Evolutionary conservation across 179 eudicot genomes (phyloP).

Genomic region (Nepenthes alata): DNA sequence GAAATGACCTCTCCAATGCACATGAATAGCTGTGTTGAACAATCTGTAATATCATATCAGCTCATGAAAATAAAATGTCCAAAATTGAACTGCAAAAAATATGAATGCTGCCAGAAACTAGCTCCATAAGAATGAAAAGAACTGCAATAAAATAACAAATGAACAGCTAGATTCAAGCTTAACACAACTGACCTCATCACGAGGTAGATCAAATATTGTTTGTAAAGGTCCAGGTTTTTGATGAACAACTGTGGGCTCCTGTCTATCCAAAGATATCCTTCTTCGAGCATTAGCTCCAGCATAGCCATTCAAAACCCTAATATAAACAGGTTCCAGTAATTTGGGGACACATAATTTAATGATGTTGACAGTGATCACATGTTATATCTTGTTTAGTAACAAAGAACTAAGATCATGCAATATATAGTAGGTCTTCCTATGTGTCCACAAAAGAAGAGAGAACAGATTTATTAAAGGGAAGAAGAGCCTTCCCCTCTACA

Average conservation of each 20-base stretch:
- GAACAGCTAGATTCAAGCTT: neutral
- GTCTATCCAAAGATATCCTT: constrained; percentile 50
- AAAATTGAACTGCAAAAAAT: neutral
- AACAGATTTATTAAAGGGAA: too few relatives aligned
- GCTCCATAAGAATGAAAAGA: neutral
- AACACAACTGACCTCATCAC: constrained; percentile 58
- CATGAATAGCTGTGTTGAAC: constrained; percentile 86
- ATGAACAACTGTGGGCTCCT: constrained; percentile 70
- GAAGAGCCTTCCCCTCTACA: too few relatives aligned
- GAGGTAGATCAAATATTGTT: constrained; percentile 64
- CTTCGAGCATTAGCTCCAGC: constrained; percentile 60
- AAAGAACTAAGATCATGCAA: neutral
- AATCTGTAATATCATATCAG: constrained; percentile 31
- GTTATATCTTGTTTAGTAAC: neutral
- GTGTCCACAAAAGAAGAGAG: too few relatives aligned
- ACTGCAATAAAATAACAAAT: neutral
- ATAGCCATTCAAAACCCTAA: constrained; percentile 58
- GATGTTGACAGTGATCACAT: neutral
- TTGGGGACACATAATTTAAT: neutral
- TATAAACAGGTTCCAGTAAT: neutral
- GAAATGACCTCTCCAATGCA: constrained; percentile 88
- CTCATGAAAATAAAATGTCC: neutral
- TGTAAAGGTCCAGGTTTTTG: constrained; percentile 90
- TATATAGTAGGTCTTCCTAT: too few relatives aligned
- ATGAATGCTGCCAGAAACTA: neutral